Percentiles rank a stretch among this genome's conserved stretches.
Conservation (phyloP, 768 basidiomycete genomes). For the Galerina marginata region DNA sequence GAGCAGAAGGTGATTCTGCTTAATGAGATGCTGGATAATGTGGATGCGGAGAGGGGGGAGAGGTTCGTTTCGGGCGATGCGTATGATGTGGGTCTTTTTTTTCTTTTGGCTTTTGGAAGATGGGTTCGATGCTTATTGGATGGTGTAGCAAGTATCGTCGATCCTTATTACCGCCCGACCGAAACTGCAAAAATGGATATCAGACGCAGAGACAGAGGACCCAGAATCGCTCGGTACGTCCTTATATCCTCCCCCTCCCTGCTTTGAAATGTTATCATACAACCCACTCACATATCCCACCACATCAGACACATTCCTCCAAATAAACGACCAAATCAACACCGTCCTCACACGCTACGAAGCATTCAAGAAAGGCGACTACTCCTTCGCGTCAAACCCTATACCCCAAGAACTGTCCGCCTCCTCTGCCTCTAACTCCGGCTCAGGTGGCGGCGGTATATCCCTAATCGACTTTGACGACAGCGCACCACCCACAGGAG, state of each 20-base stretch:
- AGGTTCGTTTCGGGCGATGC: conserved; percentile 87
- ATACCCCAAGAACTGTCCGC: conserved; percentile 64
- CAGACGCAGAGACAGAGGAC: conserved; percentile 88
- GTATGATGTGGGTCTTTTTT: conserved; percentile 71
- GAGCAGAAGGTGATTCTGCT: conserved; percentile 95
- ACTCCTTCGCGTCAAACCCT: conserved; percentile 65
- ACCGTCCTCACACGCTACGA: conserved; percentile 89
- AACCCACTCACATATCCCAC: neutral
- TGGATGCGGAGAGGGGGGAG: conserved; percentile 73
- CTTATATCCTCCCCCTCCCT: conserved; percentile 14
- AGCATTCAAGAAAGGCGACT: conserved; percentile 93
- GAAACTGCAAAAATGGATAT: conserved; percentile 97
- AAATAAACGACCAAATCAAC: conserved; percentile 99
- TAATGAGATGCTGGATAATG: conserved; percentile 97
- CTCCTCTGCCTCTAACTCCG: conserved; percentile 30
- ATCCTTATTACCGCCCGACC: conserved; percentile 85
- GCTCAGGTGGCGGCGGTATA: conserved; percentile 20
- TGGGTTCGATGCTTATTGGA: too few species aligned
- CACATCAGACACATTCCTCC: conserved; percentile 81
- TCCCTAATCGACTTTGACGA: conserved; percentile 88
- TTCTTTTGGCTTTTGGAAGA: neutral
- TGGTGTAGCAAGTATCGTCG: conserved; percentile 82
- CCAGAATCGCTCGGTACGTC: conserved; percentile 84
- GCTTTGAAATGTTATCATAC: neutral
- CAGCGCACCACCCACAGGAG: conserved; percentile 23